Base-by-base conservation (phyloP, 2,329 filamentous ascomycete species). In the Penicillium corylophilum region DNA sequence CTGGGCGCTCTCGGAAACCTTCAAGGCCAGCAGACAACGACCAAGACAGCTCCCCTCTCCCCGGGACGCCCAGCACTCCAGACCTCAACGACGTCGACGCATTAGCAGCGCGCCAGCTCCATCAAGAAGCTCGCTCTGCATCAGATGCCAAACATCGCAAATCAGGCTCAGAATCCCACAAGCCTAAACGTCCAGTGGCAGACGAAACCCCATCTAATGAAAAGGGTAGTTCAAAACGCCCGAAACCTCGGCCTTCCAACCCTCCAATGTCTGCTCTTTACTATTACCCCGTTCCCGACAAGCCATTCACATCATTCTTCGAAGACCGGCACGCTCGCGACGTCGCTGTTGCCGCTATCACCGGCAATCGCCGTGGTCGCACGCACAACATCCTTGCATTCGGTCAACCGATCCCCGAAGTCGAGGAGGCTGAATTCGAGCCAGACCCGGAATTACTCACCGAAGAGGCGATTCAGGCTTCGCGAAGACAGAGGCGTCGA, bases 231-330 rank as follows among this genome's bases (percentile, higher is more conserved):
- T 59, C 57, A 75, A 68, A 56, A 67, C 67, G 35, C 46, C 54
- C 47, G 56, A 59, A 46, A 51, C 53, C 53, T 24, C 20, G 44
- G 24, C 49, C 56, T 28, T 22, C 63, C 33, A 51, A 48, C 26
- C 47, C 40, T 57, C 23, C 65, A 18, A 33, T 36, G 6, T 10
- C 29, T 31, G 9, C 20, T 20, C 41, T 26, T 10, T 40, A 62
- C 41, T 50, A 51, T 44, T 24, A 62, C 36, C 54, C 71, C 53
- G 41, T 58, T 15, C 56, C 64, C 18, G 69, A 76, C 15, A 82
- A 79, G 51, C 87, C 89, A 33, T 91, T 96, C 66, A 87, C 78
- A n/a, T 95, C 90, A 0, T 96, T 96, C 74, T 97, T 91, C 68
- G 71, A 80, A 16, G 91, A 94, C 72, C 84, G 82, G 22, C 86